These are phyloP conservation scores for Dryas drummondii DNA, from an alignment of 306 rosid genomes.

Conservation along the genomic window DNA sequence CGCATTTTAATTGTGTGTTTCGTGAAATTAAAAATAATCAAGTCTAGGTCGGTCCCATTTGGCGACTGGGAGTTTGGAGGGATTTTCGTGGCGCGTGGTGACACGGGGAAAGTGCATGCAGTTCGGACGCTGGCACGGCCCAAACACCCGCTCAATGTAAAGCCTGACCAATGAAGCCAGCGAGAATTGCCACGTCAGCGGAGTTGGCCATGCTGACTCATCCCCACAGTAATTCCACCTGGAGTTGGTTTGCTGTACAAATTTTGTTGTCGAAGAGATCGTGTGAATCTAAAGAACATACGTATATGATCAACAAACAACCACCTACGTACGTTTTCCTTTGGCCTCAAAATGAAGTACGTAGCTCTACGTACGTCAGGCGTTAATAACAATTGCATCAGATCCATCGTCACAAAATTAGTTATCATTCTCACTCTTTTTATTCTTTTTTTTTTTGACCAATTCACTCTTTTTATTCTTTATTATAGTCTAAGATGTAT, in stretches of 20 bases:
- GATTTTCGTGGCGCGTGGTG: constrained; percentile 22
- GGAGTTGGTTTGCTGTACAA: neutral
- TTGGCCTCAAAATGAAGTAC: neutral
- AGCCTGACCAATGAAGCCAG: constrained; percentile 16
- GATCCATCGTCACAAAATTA: no score
- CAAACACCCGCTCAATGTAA: constrained; percentile 21
- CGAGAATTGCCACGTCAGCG: constrained; percentile 23
- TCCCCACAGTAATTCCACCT: constrained; percentile 7
- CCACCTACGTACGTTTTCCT: neutral
- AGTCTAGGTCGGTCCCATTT: neutral
- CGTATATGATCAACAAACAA: neutral
- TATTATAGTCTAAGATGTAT: no score
- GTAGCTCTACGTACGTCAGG: no score
- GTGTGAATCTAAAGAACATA: neutral
- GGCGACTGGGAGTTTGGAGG: neutral
- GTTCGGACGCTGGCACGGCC: constrained; percentile 27
- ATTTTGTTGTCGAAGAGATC: no score
- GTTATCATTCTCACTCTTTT: no score
- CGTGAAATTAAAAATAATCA: no score
- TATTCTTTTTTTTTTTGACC: no score
- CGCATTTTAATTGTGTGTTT: neutral
- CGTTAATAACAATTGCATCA: no score
- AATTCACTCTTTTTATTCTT: no score
- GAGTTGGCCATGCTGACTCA: neutral
- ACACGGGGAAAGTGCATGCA: constrained; percentile 47